A percentile compares a stretch with the other conserved stretches of the same genome.
Evolutionary conservation across 805 yeast species (phyloP).

Genomic region (Wickerhamomyces canadensis): DNA sequence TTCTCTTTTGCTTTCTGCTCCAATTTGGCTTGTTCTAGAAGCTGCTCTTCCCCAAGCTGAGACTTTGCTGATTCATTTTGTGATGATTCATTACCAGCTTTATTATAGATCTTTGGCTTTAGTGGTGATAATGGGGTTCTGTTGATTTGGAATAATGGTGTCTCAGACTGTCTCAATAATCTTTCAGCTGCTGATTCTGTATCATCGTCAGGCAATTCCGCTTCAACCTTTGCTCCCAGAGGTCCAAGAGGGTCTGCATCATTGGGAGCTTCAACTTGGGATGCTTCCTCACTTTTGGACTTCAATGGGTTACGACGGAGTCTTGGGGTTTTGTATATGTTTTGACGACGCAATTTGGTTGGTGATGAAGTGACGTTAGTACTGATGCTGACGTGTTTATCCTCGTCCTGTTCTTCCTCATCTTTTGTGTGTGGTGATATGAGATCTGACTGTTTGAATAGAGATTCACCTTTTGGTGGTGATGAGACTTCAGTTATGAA

Average conservation of each 20-base stretch:
- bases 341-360: slow-evolving; percentile 35
- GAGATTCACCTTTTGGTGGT: slow-evolving; percentile 27
- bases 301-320: slow-evolving; percentile 31
- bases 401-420: slow-evolving; percentile 8
- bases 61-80: slow-evolving; percentile 2
- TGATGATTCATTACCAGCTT: slow-evolving; percentile 4
- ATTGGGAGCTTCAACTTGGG: slow-evolving; percentile 15
- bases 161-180: slow-evolving; percentile 41
- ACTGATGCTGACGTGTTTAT: slow-evolving; percentile 7
- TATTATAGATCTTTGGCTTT: slow-evolving; percentile 10
- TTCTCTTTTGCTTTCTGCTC: slow-evolving; percentile 2
- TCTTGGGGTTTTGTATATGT: slow-evolving; percentile 44
- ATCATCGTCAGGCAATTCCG: slow-evolving; percentile 26
- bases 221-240: slow-evolving; percentile 25
- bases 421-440: slow-evolving; percentile 4
- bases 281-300: slow-evolving; percentile 12
- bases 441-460: slow-evolving; percentile 25
- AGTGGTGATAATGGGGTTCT: slow-evolving; percentile 23
- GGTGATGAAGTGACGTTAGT: slow-evolving; percentile 25
- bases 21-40: slow-evolving; percentile 8
- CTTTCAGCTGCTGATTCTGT: slow-evolving; percentile 28
- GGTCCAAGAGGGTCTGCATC: slow-evolving; percentile 28
- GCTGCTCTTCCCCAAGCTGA: slow-evolving; percentile 8
- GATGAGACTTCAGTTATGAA: slow-evolving; percentile 14
- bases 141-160: slow-evolving; percentile 47